Conservation (phyloP, 257 asterid genomes). For the Oldenlandia corymbosa region DNA sequence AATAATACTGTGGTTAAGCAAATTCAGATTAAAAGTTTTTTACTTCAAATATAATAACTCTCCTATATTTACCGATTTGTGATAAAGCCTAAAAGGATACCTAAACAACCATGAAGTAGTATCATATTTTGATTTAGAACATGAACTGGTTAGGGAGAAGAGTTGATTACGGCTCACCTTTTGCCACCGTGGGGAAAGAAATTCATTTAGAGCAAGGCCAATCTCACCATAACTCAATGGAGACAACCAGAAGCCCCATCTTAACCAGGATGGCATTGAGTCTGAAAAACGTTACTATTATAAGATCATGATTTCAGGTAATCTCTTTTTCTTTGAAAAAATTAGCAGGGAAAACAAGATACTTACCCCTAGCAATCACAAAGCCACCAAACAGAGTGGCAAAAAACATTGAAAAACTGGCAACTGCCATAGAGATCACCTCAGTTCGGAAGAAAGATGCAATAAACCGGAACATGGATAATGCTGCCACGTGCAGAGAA, state of each 20-base stretch:
- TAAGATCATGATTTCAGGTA: not conserved
- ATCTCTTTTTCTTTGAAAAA: not conserved
- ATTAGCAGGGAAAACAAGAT: not conserved
- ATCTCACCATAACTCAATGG: conserved; percentile 67
- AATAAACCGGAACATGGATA: conserved; percentile 57
- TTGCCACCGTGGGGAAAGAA: conserved; percentile 67
- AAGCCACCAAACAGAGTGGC: conserved; percentile 48
- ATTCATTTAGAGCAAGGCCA: conserved; percentile 61
- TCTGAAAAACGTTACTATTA: conserved; percentile 31
- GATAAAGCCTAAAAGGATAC: not conserved
- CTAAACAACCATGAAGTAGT: not conserved
- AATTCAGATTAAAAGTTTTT: too few species aligned
- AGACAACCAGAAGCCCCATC: conserved; percentile 70
- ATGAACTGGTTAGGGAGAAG: not conserved
- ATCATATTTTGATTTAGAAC: not conserved
- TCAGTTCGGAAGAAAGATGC: conserved; percentile 42
- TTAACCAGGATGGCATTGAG: conserved; percentile 66
- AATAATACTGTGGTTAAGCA: not conserved
- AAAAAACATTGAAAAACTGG: conserved; percentile 33
- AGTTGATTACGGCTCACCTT: conserved; percentile 34
- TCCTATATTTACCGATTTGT: too few species aligned
- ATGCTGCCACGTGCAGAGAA: conserved; percentile 40
- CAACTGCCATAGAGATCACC: conserved; percentile 42
- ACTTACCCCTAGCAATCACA: conserved; percentile 50
- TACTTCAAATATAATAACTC: too few species aligned